Base-by-base conservation (phyloP, 2,329 filamentous ascomycete species). In the Stagonosporopsis rhizophila region DNA sequence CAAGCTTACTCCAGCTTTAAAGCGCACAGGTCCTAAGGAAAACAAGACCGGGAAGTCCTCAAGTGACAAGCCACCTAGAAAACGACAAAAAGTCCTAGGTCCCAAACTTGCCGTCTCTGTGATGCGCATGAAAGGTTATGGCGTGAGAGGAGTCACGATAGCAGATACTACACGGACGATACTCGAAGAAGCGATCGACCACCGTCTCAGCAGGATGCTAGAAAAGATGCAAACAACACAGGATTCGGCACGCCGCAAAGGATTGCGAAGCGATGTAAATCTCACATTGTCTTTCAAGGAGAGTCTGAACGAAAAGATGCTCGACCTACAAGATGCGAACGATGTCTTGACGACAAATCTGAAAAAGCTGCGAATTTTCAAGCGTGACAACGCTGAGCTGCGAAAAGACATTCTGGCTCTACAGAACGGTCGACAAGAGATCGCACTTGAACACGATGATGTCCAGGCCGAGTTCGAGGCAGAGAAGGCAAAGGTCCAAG, bases 131-230 rank as follows among this genome's bases (percentile, higher is more conserved):
- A 64, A 79, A 72, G 67, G 69, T 15, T 64, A 68, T 14, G 59
- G 64, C 0, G 65, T 75, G 5, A 67, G 65, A 34, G 69, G 69
- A 19, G 78, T 83, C 52, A 84, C 83, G 50, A 77, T 78, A 1
- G 81, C 81, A 35, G 82, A 85, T 52, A 82, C 83, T 2, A 77
- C 84, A 67, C 78, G 60, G 76, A 84, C 71, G 71, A 81, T 71
- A 48, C 80, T 82, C 50, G 78, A 79, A 53, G 81, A 84, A 57
- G 80, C 78, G 1, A 74, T 83, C 17, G 77, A 81, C 45, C 75
- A 79, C 57, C 79, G 77, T 3, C 67, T 82, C 11, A 69, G 71
- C 5, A 76, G 75, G 7, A 75, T 83, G 35, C 71, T 76, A 15
- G 74, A 76, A 34, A 69, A 69, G 38, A 46, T 71, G n/a, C 65